Evolutionary conservation across 2,329 filamentous ascomycete species (phyloP), one percentile per base, ranked within the genome.

Genomic region (Diaporthe citrichinensis): DNA sequence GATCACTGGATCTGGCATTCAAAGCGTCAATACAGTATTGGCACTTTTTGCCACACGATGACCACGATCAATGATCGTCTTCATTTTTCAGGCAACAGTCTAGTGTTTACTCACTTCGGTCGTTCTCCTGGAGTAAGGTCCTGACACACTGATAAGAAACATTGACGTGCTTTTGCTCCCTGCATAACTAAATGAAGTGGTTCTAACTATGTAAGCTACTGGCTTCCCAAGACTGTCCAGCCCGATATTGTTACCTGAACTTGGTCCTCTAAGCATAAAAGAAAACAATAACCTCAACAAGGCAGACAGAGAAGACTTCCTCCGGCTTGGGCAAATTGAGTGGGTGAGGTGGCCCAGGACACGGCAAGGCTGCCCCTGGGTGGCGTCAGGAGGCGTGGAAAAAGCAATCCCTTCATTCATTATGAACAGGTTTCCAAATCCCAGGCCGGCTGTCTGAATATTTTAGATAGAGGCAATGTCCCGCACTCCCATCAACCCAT

Each of bases 11-110:
- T 51, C 20, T n/a, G 28, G 36, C 10, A 17, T 61, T 36, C 23
- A 31, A 44, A 34, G 34, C 25, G 41, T 65, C 25, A 73, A 73
- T 65, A 73, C 36, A 73, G 2, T 44, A 4, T 39, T 65, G 58
- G 58, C 58, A 44, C 59, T 59, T n/a, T 15, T 10, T 41, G 44
- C 58, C 25, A 34, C n/a, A 25, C 8, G 9, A 44, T 23, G 36
- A 65, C 25, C 34, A 36, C 23, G 8, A 28, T 28, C 34, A 49
- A 25, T 36, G 31, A 28, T 20, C 31, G 41, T 46, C 57, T 36
- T 39, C 36, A 14, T 20, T 39, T 8, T 28, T 23, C 6, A 34
- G 53, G 12, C 41, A 2, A 49, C 4, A 12, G 2, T 25, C 9
- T 20, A 41, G 7, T 6, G 12, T 23, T 23, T 23, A 39, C 10